Evolutionary conservation across 805 yeast genomes (phyloP).

Genomic region (Lipomyces kockii): DNA sequence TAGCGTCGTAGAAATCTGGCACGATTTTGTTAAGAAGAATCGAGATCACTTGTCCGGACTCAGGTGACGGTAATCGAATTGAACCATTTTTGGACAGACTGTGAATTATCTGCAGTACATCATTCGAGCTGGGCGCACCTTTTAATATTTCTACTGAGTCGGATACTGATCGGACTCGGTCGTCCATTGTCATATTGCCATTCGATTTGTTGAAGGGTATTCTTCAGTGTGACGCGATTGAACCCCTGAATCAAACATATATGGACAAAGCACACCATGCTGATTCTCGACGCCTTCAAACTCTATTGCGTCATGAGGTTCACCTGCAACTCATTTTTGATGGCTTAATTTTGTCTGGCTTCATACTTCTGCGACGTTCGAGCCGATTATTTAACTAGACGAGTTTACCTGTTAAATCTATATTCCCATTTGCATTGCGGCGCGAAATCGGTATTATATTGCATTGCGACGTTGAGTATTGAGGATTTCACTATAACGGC

Average conservation of each 20-base stretch:
- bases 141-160: neutral
- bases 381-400: too few relatives aligned
- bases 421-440: too few relatives aligned
- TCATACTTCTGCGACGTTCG: too few relatives aligned
- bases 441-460: too few relatives aligned
- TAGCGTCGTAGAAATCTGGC: conserved; percentile 13
- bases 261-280: neutral
- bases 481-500: too few relatives aligned
- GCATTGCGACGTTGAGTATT: too few relatives aligned
- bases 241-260: neutral
- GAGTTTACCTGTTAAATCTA: too few relatives aligned
- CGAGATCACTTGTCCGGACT: conserved; percentile 9
- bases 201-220: too few relatives aligned
- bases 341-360: too few relatives aligned
- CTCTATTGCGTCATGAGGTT: neutral
- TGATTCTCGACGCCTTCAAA: neutral
- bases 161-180: neutral
- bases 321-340: too few relatives aligned
- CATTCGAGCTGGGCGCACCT: neutral
- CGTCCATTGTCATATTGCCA: neutral
- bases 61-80: conserved; percentile 3
- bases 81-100: neutral
- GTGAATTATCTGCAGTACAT: neutral
- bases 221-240: too few relatives aligned
- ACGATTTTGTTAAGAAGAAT: conserved; percentile 13